Evolutionary conservation across 129 eudicot genomes (phyloP).

Genomic region (Arctium minus): DNA sequence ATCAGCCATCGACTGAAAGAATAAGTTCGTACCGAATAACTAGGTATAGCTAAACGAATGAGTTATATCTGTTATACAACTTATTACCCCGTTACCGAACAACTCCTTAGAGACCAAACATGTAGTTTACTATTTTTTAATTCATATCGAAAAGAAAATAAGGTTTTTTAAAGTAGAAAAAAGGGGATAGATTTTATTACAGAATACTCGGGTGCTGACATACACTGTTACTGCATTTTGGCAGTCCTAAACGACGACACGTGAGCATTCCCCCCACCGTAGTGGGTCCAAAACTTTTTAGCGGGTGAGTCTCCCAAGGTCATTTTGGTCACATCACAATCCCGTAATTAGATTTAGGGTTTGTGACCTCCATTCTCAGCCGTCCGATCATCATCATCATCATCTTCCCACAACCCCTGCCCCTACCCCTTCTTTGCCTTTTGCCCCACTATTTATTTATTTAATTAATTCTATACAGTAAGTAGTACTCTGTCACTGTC

Average conservation of each 20-base stretch:
- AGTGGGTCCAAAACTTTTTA: neutral
- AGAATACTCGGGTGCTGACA: conserved; percentile 4
- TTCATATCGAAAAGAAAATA: too few relatives aligned
- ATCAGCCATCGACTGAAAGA: too few relatives aligned
- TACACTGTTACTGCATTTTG: neutral
- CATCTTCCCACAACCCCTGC: neutral
- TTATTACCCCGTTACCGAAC: too few relatives aligned
- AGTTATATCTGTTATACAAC: too few relatives aligned
- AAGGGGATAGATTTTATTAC: neutral
- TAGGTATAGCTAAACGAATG: too few relatives aligned
- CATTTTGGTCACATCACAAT: conserved; percentile 6
- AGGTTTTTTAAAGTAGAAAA: too few relatives aligned
- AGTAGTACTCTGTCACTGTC: conserved; percentile 15
- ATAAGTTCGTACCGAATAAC: too few relatives aligned
- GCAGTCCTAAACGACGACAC: conserved; percentile 1
- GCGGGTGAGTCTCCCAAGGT: conserved; percentile 7
- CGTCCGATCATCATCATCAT: conserved; percentile 19
- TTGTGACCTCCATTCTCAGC: neutral
- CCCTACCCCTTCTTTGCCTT: neutral
- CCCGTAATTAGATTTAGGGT: conserved; percentile 9
- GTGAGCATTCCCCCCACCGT: neutral
- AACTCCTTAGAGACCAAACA: too few relatives aligned
- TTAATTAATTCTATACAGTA: neutral
- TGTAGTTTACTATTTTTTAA: too few relatives aligned
- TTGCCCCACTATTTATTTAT: neutral